Evolutionary conservation across 148 eudicot genomes (phyloP).

Genomic region (Rhododendron mucronatum): DNA sequence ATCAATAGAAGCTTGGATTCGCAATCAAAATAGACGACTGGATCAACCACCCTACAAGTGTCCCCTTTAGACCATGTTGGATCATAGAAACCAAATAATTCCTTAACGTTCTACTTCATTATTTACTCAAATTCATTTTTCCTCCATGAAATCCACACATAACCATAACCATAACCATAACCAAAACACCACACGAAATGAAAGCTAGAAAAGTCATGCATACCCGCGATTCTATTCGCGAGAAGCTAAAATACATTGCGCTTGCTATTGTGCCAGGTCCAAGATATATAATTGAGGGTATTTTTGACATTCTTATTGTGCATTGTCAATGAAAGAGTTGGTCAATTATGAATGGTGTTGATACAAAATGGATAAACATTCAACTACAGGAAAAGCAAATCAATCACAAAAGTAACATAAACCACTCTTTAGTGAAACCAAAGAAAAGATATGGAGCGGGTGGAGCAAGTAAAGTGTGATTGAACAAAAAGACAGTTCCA

Average conservation of each 20-base stretch:
- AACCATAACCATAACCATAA: background rate
- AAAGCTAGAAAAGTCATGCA: background rate
- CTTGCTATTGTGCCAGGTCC: background rate
- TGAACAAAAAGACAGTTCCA: slow-evolving; percentile 12
- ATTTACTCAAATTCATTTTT: no score
- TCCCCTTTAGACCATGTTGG: background rate
- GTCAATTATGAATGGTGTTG: background rate
- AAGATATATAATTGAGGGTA: background rate
- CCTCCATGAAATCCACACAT: background rate
- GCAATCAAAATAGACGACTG: no score
- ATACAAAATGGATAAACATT: background rate
- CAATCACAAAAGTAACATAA: background rate
- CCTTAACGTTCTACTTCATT: no score
- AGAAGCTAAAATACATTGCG: background rate
- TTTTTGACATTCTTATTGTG: background rate
- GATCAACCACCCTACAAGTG: no score
- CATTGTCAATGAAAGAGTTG: background rate
- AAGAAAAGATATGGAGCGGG: slow-evolving; percentile 1
- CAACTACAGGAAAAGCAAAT: background rate
- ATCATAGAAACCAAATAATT: no score
- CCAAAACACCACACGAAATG: background rate
- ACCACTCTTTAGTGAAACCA: background rate
- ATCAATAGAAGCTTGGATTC: no score
- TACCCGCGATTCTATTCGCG: background rate
- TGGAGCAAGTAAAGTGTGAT: slow-evolving; percentile 8